Base-by-base conservation (phyloP, 129 eudicot genomes). In the Flaveria ramosissima region DNA sequence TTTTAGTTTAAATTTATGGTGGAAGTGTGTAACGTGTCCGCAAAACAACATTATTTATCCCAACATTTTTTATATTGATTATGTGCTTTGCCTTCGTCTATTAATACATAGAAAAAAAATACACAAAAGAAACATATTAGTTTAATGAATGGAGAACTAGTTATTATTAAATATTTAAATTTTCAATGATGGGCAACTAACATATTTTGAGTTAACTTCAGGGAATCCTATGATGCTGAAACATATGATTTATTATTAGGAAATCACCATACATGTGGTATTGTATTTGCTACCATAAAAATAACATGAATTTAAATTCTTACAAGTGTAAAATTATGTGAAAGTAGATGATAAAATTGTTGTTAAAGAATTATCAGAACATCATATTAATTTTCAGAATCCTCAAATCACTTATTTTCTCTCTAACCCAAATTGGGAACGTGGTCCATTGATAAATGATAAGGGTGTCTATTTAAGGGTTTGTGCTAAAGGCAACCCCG, bases 171-270 rank as follows among this genome's bases (percentile, higher is more conserved):
- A 77, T 77, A 73, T 21, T 50, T 51, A 12, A 51, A 20, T 32
- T 27, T 65, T 51, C 67, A 68, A 77, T 77, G 74, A 77, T 56
- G 59, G 69, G 75, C 81, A 68, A 68, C 68, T 68, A 68, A 68
- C 47, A 10, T 48, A 71, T 10, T 65, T 69, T 55, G 13, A 71
- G 76, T 61, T 70, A 78, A 78, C 82, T 32, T 13, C 27, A 46
- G 8, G 77, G 77, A 71, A 78, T 78, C 82, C 77, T 71, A 78
- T 78, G 77, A 61, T 71, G 39, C 43, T 77, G 53, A 60, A 30
- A 63, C 65, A 72, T 19, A 61, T 62, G 41, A 36, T 36, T 36
- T 36, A 36, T 36, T 5, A 36, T 36, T 36, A 36, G 41, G 41
- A 36, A 4, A 6, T 36, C 7, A 0, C 7, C 1, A 6, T 30